A percentile compares a stretch with the other conserved stretches of the same genome.
These are phyloP conservation scores for Amoebophrya sp. DNA, from an alignment of 169 alveolate genomes.

Conservation along the genomic window DNA sequence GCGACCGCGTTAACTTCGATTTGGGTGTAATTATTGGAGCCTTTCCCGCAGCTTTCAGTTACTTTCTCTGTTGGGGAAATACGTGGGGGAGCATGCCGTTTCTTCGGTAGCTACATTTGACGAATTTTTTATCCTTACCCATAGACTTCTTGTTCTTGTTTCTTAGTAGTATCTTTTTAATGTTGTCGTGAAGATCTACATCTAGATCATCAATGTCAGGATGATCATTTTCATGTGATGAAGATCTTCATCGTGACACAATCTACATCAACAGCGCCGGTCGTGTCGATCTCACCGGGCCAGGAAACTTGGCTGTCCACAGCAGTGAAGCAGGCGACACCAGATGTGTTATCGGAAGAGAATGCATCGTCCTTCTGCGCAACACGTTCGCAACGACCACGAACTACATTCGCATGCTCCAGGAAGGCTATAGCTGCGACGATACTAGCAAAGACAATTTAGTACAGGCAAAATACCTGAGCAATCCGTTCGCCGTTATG, in stretches of 20 bases:
- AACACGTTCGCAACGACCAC: not conserved
- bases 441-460: not conserved
- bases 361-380: not conserved
- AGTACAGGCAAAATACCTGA: not conserved
- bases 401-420: not conserved
- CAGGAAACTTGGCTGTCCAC: not conserved
- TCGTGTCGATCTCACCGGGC: not conserved
- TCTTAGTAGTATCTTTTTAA: too few species aligned
- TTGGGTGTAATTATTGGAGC: not conserved
- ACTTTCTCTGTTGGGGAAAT: not conserved
- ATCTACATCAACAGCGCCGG: not conserved
- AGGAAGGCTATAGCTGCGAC: not conserved
- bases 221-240: too few species aligned
- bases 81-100: not conserved
- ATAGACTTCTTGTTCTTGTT: too few species aligned
- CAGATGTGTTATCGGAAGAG: not conserved
- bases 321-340: not conserved
- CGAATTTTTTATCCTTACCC: not conserved
- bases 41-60: not conserved
- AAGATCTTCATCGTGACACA: too few species aligned
- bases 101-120: not conserved
- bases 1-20: not conserved
- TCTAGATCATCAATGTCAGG: too few species aligned
- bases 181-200: too few species aligned
- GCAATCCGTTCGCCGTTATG: not conserved